These are phyloP conservation scores for Xylaria venustula DNA, from an alignment of 495 filamentous ascomycete genomes.

Conservation along the genomic window DNA sequence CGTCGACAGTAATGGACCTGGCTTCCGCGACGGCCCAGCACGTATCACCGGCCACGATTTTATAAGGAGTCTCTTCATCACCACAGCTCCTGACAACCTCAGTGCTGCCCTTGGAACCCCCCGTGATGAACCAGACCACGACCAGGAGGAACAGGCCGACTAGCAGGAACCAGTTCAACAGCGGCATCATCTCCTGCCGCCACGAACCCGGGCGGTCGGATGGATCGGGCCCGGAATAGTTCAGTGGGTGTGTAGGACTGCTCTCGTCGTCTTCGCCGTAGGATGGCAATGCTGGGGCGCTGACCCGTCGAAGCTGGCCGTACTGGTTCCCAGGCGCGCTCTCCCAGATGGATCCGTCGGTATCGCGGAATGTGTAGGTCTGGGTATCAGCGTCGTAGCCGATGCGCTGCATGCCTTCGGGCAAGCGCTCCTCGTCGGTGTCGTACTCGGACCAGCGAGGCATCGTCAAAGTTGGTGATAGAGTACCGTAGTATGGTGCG, in stretches of 20 bases:
- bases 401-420: conserved; percentile 50
- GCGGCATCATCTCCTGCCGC: conserved; percentile 33
- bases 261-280: conserved; percentile 24
- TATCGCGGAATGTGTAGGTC: conserved; percentile 47
- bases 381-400: conserved; percentile 56
- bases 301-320: conserved; percentile 39
- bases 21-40: conserved; percentile 33
- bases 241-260: conserved; percentile 18
- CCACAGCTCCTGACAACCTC: conserved; percentile 17
- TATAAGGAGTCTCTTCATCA: conserved; percentile 19
- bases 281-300: neutral
- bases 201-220: conserved; percentile 21
- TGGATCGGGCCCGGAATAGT: neutral
- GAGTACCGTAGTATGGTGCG: no score
- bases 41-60: conserved; percentile 27
- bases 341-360: conserved; percentile 41
- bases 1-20: conserved; percentile 23
- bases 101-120: conserved; percentile 1
- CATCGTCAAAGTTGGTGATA: conserved; percentile 24
- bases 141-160: conserved; percentile 30
- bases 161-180: conserved; percentile 34
- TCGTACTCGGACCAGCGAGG: conserved; percentile 44
- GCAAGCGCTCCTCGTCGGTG: conserved; percentile 51
- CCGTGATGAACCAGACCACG: conserved; percentile 27
- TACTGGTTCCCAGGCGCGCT: conserved; percentile 44